Conservation (phyloP, 192 early-diverging fungal species). For the Coemansia furcata region DNA sequence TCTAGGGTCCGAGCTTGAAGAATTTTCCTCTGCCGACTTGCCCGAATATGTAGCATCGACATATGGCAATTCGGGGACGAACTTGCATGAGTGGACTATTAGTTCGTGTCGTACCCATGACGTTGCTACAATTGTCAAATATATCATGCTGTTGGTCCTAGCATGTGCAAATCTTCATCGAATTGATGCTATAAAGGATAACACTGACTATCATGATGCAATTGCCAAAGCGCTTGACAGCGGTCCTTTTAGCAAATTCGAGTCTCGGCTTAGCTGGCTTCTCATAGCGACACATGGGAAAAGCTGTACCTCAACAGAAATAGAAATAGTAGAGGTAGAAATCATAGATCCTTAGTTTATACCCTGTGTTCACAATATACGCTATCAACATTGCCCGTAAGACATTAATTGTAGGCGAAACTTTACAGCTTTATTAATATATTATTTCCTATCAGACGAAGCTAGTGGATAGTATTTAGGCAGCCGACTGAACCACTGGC, state of each 20-base stretch:
- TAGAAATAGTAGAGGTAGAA: neutral
- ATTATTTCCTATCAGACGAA: neutral
- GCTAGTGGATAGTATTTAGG: slow-evolving; percentile 30
- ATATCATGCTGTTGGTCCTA: neutral
- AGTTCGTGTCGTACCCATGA: neutral
- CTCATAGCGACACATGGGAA: neutral
- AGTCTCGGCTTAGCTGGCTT: neutral
- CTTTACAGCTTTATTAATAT: neutral
- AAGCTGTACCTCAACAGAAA: neutral
- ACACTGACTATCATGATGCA: neutral
- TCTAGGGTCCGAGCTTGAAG: neutral
- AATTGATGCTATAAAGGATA: neutral
- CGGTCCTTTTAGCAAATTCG: neutral
- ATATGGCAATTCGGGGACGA: neutral
- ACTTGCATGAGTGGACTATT: neutral
- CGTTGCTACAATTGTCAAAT: neutral
- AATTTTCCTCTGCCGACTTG: neutral
- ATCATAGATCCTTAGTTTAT: too few species aligned
- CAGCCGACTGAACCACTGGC: slow-evolving; percentile 37
- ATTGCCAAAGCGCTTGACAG: neutral
- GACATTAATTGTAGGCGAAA: too few species aligned
- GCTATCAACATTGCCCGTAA: too few species aligned
- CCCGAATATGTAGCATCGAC: neutral
- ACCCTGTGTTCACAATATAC: too few species aligned
- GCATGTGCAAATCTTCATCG: neutral